Base-by-base conservation (phyloP, 179 eudicot genomes). In the Heliamphora pulchella region DNA sequence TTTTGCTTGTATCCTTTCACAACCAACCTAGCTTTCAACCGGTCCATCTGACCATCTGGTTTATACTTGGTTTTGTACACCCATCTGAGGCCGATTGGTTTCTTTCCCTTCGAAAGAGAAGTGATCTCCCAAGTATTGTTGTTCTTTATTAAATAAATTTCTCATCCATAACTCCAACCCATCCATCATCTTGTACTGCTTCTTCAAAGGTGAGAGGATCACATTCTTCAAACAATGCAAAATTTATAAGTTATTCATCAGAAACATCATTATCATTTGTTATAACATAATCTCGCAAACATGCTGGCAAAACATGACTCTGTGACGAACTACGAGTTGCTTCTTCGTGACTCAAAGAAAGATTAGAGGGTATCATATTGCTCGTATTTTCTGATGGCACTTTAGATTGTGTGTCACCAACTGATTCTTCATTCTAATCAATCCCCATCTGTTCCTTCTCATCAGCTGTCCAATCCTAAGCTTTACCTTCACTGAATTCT, bases 191-290 rank as follows among this genome's bases (percentile, higher is more conserved):
- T 31, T 31, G 31, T 31, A 31, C 67, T 5, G 41, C 67, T 63
- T 63, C 67, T 20, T 31, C 67, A 63, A 63, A 63, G 0, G 31
- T 63, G 39, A 63, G 39, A 18, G 67, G 67, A 63, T n/a, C 67
- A 18, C 67, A 63, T 0, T 63, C 67, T 68, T 47, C 61, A 55
- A 74, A 74, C 14, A 74, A 31, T 74, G 77, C 62, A 74, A 74
- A 74, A 55, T 74, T 74, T 0, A 53, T 48, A 50, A 72, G 41
- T 72, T 72, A 44, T 7, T 72, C 76, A 72, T 72, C 61, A 72
- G 76, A 48, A 8, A 53, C 64, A 74, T 54, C 77, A 74, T 74
- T 74, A 55, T 74, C 77, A 31, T 74, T 74, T 64, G 64, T 74
- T 74, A 20, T 31, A 73, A 73, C 44, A 73, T 73, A 73, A 22